phyloP scores from a whole-genome alignment of 2,329 filamentous ascomycete genomes.

The Cryphonectria radicalis region DNA sequence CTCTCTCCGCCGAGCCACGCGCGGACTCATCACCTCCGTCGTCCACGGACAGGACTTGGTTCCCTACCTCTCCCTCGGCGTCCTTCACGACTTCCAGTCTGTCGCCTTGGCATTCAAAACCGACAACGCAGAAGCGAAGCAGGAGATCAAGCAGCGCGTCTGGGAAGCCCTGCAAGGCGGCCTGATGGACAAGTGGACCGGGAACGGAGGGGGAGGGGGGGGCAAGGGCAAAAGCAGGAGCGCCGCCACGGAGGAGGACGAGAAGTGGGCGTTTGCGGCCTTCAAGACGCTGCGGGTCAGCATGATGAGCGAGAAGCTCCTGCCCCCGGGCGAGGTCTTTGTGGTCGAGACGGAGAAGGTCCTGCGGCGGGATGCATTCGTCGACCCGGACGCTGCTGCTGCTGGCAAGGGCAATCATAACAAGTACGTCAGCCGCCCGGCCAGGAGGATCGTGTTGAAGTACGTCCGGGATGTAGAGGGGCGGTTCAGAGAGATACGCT shows the following conservation, averaged over 20 bases:
- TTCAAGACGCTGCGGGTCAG: slow-evolving; percentile 67
- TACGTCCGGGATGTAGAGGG: slow-evolving; percentile 74
- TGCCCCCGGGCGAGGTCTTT: slow-evolving; percentile 79
- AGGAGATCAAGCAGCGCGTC: slow-evolving; percentile 67
- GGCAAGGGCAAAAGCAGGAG: background rate
- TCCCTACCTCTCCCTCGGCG: slow-evolving; percentile 72
- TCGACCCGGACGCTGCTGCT: slow-evolving; percentile 41
- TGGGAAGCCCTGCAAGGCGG: slow-evolving; percentile 68
- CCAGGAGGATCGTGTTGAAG: slow-evolving; percentile 69
- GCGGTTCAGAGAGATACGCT: slow-evolving; percentile 70
- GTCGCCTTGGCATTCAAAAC: slow-evolving; percentile 74
- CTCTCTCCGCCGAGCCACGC: slow-evolving; percentile 69
- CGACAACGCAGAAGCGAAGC: slow-evolving; percentile 69
- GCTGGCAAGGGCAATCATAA: background rate
- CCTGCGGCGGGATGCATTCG: slow-evolving; percentile 68
- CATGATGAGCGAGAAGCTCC: slow-evolving; percentile 71
- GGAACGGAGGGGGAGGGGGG: slow-evolving; percentile 40
- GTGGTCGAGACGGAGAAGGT: slow-evolving; percentile 70
- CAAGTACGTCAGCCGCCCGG: slow-evolving; percentile 62
- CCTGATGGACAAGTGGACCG: slow-evolving; percentile 65
- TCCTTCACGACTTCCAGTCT: slow-evolving; percentile 75
- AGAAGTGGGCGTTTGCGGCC: slow-evolving; percentile 69
- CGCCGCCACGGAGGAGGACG: background rate
- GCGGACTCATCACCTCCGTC: slow-evolving; percentile 74
- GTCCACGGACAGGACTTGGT: slow-evolving; percentile 76